Evolutionary conservation across 169 alveolate genomes (phyloP).

Genomic region (Plasmodium billcollinsi): DNA sequence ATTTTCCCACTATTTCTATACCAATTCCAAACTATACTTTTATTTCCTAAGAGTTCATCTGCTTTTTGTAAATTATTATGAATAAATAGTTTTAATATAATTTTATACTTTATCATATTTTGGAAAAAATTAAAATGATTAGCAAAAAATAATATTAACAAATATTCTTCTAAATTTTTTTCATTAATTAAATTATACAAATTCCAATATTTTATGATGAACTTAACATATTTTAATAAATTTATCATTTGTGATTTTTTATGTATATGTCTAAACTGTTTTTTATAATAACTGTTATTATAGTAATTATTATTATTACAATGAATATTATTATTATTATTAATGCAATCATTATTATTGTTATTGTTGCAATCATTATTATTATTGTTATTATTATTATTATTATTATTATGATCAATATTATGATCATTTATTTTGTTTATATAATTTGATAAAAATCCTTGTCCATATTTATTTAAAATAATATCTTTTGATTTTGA

Average conservation of each 20-base stretch:
- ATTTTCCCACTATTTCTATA: constrained; percentile 26
- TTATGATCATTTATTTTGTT: neutral
- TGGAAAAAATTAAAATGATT: constrained; percentile 60
- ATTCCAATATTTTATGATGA: constrained; percentile 42
- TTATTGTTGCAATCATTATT: constrained; percentile 4
- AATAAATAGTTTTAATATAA: constrained; percentile 21
- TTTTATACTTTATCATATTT: constrained; percentile 41
- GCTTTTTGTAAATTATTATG: constrained; percentile 19
- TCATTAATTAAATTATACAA: constrained; percentile 20
- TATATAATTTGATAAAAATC: constrained; percentile 36
- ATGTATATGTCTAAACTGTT: constrained; percentile 13
- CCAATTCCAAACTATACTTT: constrained; percentile 54
- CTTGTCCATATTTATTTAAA: constrained; percentile 49
- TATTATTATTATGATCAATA: too few relatives aligned
- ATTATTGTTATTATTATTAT: neutral
- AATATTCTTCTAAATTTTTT: constrained; percentile 36
- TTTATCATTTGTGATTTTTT: constrained; percentile 48
- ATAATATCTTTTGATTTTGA: constrained; percentile 11
- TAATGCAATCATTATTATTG: too few relatives aligned
- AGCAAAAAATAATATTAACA: constrained; percentile 65
- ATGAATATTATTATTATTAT: too few relatives aligned
- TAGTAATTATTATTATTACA: too few relatives aligned
- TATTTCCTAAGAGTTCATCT: constrained; percentile 47
- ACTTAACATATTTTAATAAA: constrained; percentile 15
- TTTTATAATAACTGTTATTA: constrained; percentile 7